phyloP scores from a whole-genome alignment of 148 eudicot genomes.

The Heliosperma pusillum region DNA sequence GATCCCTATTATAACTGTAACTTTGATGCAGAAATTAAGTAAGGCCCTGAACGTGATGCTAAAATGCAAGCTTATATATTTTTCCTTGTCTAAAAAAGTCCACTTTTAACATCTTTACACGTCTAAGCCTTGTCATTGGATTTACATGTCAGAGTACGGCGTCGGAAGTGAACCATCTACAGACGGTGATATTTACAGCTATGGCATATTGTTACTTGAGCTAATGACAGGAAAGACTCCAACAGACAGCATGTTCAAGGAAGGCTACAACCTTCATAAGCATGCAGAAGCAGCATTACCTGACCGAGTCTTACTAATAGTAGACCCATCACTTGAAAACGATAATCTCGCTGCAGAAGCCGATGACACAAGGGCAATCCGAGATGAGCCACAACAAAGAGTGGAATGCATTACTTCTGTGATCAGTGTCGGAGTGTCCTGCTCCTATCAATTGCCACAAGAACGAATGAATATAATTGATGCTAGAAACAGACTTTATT shows the following conservation, averaged over 20 bases:
- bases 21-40: too few species aligned
- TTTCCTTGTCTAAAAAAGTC: too few species aligned
- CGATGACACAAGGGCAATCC: neutral
- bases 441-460: constrained; percentile 10
- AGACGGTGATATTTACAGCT: constrained; percentile 20
- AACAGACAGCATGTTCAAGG: constrained; percentile 14
- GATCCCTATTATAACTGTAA: too few species aligned
- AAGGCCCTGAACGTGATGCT: too few species aligned
- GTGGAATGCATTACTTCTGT: constrained; percentile 8
- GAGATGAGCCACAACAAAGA: neutral
- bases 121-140: too few species aligned
- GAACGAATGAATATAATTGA: constrained; percentile 10
- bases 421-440: constrained; percentile 12
- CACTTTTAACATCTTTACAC: too few species aligned
- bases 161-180: constrained; percentile 3
- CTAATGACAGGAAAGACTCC: constrained; percentile 18
- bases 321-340: neutral
- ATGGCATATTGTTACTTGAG: constrained; percentile 20
- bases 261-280: constrained; percentile 9
- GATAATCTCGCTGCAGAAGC: neutral
- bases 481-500: neutral
- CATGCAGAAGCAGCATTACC: constrained; percentile 4
- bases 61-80: too few species aligned
- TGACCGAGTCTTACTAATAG: neutral
- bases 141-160: constrained; percentile 12